Evolutionary conservation across 306 rosid species (phyloP).

Genomic region (Cucumis cinereus): DNA sequence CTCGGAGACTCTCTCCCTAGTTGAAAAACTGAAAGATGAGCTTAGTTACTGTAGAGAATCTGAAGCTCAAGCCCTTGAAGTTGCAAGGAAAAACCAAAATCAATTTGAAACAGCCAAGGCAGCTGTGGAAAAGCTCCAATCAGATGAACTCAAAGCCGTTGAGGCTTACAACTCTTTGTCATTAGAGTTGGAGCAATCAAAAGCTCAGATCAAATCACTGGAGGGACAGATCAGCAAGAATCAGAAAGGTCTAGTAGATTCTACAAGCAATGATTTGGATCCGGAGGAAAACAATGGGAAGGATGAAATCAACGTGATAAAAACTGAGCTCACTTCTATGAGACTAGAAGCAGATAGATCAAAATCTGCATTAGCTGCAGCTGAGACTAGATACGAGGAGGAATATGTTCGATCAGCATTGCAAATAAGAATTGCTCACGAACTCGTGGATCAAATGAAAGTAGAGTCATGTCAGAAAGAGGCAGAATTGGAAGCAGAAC

Average conservation of each 20-base stretch:
- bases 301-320: conserved; percentile 37
- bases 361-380: conserved; percentile 59
- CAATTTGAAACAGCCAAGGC: conserved; percentile 54
- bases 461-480: conserved; percentile 44
- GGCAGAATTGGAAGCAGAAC: conserved; percentile 38
- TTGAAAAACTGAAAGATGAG: conserved; percentile 53
- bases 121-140: conserved; percentile 35
- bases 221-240: conserved; percentile 50
- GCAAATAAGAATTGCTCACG: conserved; percentile 68
- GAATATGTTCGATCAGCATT: conserved; percentile 70
- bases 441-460: conserved; percentile 46
- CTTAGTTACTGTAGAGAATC: conserved; percentile 49
- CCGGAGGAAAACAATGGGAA: conserved; percentile 20
- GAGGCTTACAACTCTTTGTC: conserved; percentile 37
- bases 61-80: conserved; percentile 44
- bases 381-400: conserved; percentile 70
- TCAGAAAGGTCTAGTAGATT: conserved; percentile 30
- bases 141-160: conserved; percentile 32
- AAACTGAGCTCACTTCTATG: conserved; percentile 35
- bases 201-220: conserved; percentile 43
- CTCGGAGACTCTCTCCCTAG: conserved; percentile 38
- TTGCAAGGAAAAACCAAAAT: conserved; percentile 33
- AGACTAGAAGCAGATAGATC: conserved; percentile 51
- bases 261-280: conserved; percentile 10
- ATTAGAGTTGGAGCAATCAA: conserved; percentile 68